A percentile compares a stretch with the other conserved stretches of the same genome.
phyloP scores from a whole-genome alignment of 75 land plant genomes.

The Larix kaempferi region DNA sequence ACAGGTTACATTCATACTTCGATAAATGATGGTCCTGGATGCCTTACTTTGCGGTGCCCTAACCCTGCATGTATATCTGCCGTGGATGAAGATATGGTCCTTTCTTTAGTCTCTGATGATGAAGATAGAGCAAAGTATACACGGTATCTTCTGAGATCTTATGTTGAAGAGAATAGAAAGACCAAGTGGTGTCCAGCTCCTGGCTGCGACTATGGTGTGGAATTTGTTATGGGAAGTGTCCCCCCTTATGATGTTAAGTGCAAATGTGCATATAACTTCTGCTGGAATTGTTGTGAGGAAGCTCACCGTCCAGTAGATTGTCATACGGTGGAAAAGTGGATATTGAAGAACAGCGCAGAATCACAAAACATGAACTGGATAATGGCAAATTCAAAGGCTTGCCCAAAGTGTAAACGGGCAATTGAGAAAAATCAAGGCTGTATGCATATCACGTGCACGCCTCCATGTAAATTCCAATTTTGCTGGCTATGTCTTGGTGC shows the following conservation, averaged over 20 bases:
- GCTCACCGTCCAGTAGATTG: slow-evolving; percentile 96
- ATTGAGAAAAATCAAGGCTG: slow-evolving; percentile 98
- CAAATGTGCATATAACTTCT: slow-evolving; percentile 72
- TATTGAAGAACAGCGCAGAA: slow-evolving; percentile 90
- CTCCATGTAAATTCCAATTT: slow-evolving; percentile 96
- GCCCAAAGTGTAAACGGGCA: slow-evolving; percentile 96
- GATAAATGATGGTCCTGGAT: slow-evolving; percentile 68
- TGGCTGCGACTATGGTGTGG: slow-evolving; percentile 90
- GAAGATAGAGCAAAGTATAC: slow-evolving; percentile 48
- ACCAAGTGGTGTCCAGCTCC: slow-evolving; percentile 99
- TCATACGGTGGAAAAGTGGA: slow-evolving; percentile 88
- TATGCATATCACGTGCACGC: slow-evolving; percentile 96
- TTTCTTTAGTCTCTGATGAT: slow-evolving; percentile 28
- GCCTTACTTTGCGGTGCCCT: slow-evolving; percentile 56
- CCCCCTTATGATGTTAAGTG: slow-evolving; percentile 72
- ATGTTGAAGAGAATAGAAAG: slow-evolving; percentile 60
- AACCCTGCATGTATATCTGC: slow-evolving; percentile 57
- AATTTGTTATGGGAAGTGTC: slow-evolving; percentile 62
- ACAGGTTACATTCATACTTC: slow-evolving; percentile 61
- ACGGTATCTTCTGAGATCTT: slow-evolving; percentile 49
- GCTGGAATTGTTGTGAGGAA: slow-evolving; percentile 97
- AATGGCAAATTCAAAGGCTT: slow-evolving; percentile 90
- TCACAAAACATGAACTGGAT: slow-evolving; percentile 98
- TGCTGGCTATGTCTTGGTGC: slow-evolving; percentile 64
- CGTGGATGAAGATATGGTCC: slow-evolving; percentile 51